These are phyloP conservation scores for Populus hybrid DNA, from an alignment of 441 rosid species.

Conservation along the genomic window DNA sequence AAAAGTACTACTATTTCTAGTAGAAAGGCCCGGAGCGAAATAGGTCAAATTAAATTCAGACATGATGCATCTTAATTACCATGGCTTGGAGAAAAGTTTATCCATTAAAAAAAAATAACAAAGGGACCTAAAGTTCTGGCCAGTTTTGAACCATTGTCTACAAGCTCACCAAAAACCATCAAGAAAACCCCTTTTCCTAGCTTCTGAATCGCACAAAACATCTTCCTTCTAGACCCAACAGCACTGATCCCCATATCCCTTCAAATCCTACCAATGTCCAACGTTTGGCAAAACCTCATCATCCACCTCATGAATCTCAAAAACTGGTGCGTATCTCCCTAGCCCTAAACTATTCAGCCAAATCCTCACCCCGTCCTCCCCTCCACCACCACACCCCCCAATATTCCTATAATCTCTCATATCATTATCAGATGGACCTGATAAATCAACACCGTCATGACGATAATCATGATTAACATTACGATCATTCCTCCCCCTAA, in stretches of 20 bases:
- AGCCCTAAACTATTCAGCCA: constrained; percentile 85
- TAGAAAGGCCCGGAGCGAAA: constrained; percentile 3
- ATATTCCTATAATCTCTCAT: constrained; percentile 29
- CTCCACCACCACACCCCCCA: constrained; percentile 36
- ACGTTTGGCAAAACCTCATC: constrained; percentile 87
- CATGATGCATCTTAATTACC: constrained; percentile 42
- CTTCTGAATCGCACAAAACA: constrained; percentile 84
- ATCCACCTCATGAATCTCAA: constrained; percentile 95
- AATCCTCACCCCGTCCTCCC: constrained; percentile 70
- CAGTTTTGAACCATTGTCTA: too few relatives aligned
- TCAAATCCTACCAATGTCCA: constrained; percentile 94
- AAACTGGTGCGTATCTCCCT: constrained; percentile 81
- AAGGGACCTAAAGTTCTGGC: too few relatives aligned
- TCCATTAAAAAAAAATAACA: constrained; percentile 8
- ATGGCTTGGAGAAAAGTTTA: too few relatives aligned
- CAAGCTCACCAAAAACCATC: constrained; percentile 12
- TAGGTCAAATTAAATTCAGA: constrained; percentile 34
- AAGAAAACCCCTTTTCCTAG: constrained; percentile 81
- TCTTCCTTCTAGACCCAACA: constrained; percentile 93
- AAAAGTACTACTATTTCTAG: constrained; percentile 18
- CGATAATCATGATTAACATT: constrained; percentile 14
- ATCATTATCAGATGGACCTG: constrained; percentile 54
- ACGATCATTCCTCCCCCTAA: constrained; percentile 26
- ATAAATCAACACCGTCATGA: constrained; percentile 44
- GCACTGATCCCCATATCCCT: constrained; percentile 98